Base-by-base conservation (phyloP, 148 eudicot genomes). In the Rhododendron simsii region DNA sequence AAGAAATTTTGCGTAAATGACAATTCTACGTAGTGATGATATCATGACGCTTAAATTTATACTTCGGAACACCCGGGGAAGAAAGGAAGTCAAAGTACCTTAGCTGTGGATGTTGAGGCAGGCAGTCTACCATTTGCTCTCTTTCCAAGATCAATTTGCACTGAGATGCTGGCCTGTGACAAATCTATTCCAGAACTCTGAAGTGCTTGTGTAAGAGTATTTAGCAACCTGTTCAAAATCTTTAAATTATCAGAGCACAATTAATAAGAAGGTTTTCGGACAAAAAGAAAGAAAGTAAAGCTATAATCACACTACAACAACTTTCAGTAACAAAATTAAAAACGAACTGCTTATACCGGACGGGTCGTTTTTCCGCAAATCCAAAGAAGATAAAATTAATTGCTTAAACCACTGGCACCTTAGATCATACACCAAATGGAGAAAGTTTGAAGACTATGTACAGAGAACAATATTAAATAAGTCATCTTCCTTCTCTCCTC, bases 181-280 rank as follows among this genome's bases (percentile, higher is more conserved):
- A 97, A 83, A 89, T 97, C 99, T 84, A 97, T 91, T 83, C 99
- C 99, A 48, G 98, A 97, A 85, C 90, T 94, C 87, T 92, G 94
- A 71, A 97, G 90, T 30, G 99, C 98, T 89, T 93, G 93, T 23
- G 98, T 95, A 20, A 97, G 88, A 63, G 94, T 88, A 88, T 85
- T 93, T 87, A 95, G 83, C 89, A 97, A 86, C 95, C 99, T 97
- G 92, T 74, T 86, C 84, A 76, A 82, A 33, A 7, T 83, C 41
- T 57, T 55, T 10, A 81, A 7, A 82, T 81, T 57, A 86, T 82
- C 26, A 80, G 44, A 18, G 50, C 41, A 35, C 4, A 69, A 53
- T 53, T 84, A 21, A 59, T 18, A 69, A 23, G 44, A 82, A 35
- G 39, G 8, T 41, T 73, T 13, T 76, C 39, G 48, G 4, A 30